Base-by-base conservation (phyloP, 805 yeast species). In the Lipomyces starkeyi region DNA sequence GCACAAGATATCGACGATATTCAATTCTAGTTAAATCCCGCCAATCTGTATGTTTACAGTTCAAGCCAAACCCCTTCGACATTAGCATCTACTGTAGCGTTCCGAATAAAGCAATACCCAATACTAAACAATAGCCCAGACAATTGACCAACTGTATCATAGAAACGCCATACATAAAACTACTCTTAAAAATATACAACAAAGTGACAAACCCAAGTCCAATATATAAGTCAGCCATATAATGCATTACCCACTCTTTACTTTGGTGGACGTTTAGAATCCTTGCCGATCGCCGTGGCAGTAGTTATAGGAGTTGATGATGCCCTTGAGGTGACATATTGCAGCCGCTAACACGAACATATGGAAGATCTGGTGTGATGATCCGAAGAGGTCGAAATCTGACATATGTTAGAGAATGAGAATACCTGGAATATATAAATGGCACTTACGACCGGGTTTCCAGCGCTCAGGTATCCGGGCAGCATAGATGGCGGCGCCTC, bases 401-500 rank as follows among this genome's bases (percentile, higher is more conserved):
- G 40, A 17, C 90, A 54, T 7, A 9, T 17, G 52, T 57, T 34
- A 27, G 49, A 11, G 20, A 17, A 43, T 43, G 49, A 2, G 3
- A 17, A 4, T 17, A 17, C 2, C 22, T n/a, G 13, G 49, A 43
- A 5, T 17, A n/a, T n/a, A 6, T 43, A 25, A 17, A 43, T 17
- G 20, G 74, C 73, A 91, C 97, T 76, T 84, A 90, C 67, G 77
- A 0, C 93, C 93, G 0, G 91, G 91, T 4, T 71, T 72, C 55
- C 82, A 80, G 60, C 90, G 81, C 76, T 93, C 98, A 0, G 98
- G 98, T 43, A 90, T 77, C 68, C 97, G 82, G 29, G 83, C 76
- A 0, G 96, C 97, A 77, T 93, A 93, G 63, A 93, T 77, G 1
- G 83, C 81, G 0, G 97, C 97, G 0, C 98, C 98, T 6, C 80